Conservation (phyloP, 2,329 filamentous ascomycete species). For the Aspergillus tamarii region DNA sequence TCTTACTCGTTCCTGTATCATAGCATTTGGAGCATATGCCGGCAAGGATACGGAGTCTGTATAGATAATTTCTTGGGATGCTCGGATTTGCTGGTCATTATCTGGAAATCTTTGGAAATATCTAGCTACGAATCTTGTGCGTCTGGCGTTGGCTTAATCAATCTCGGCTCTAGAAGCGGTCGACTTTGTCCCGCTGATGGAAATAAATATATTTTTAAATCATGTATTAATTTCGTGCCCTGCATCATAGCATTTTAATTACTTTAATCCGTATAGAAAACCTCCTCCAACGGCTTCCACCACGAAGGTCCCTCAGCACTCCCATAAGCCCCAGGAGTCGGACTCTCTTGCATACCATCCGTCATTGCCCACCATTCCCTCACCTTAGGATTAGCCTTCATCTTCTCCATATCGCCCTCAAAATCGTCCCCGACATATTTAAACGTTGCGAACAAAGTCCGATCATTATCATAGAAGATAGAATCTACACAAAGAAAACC, state of each 20-base stretch:
- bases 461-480: constrained; percentile 69
- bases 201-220: not conserved
- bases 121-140: constrained; percentile 5
- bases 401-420: constrained; percentile 73
- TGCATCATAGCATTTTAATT: not conserved
- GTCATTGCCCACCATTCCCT: constrained; percentile 82
- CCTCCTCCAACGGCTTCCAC: constrained; percentile 41
- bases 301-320: constrained; percentile 40
- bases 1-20: not conserved
- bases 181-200: not conserved
- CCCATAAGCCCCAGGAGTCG: constrained; percentile 33
- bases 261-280: constrained; percentile 35
- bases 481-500: constrained; percentile 56
- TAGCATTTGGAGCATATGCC: not conserved
- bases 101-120: constrained; percentile 5
- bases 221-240: not conserved
- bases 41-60: not conserved
- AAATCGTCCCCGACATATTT: constrained; percentile 78
- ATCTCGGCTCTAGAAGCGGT: not conserved
- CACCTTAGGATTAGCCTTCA: constrained; percentile 73
- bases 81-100: constrained; percentile 10
- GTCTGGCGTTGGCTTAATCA: not conserved
- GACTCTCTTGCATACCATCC: constrained; percentile 66
- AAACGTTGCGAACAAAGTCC: constrained; percentile 73
- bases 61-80: not conserved